These are phyloP conservation scores for Clavispora asparagi DNA, from an alignment of 805 yeast species.

Conservation along the genomic window DNA sequence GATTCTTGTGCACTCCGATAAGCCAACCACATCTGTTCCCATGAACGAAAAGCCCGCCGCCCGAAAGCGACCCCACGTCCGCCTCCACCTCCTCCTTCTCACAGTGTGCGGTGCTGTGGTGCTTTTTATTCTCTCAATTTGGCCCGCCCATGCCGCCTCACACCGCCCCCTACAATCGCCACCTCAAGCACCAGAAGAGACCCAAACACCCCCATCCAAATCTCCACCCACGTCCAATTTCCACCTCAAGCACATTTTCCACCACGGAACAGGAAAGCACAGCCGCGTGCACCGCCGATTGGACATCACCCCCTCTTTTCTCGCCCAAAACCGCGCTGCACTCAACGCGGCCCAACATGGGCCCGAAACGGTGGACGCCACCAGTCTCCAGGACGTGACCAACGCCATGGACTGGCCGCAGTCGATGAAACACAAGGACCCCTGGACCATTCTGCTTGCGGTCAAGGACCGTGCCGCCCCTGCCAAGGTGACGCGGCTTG, in stretches of 20 bases:
- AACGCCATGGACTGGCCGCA: constrained; percentile 32
- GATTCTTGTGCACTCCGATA: background rate
- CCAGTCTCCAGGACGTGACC: background rate
- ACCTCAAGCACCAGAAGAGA: background rate
- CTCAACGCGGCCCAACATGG: constrained; percentile 5
- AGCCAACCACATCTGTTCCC: background rate
- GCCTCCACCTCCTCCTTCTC: background rate
- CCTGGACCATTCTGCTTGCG: constrained; percentile 35
- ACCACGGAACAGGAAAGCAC: constrained; percentile 50
- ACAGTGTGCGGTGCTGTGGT: background rate
- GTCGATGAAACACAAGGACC: constrained; percentile 26
- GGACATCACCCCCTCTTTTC: constrained; percentile 43
- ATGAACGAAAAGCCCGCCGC: background rate
- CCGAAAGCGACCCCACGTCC: background rate
- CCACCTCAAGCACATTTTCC: constrained; percentile 52
- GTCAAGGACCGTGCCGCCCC: constrained; percentile 15
- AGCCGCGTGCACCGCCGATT: constrained; percentile 43
- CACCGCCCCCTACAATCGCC: background rate
- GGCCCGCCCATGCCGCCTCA: background rate
- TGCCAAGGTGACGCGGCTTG: constrained; percentile 22
- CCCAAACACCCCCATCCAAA: background rate
- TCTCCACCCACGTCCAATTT: constrained; percentile 12
- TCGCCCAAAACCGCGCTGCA: constrained; percentile 11
- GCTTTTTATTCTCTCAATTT: background rate
- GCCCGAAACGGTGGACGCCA: background rate